Evolutionary conservation across 768 basidiomycete species (phyloP).

Genomic region (Zangia roseola): DNA sequence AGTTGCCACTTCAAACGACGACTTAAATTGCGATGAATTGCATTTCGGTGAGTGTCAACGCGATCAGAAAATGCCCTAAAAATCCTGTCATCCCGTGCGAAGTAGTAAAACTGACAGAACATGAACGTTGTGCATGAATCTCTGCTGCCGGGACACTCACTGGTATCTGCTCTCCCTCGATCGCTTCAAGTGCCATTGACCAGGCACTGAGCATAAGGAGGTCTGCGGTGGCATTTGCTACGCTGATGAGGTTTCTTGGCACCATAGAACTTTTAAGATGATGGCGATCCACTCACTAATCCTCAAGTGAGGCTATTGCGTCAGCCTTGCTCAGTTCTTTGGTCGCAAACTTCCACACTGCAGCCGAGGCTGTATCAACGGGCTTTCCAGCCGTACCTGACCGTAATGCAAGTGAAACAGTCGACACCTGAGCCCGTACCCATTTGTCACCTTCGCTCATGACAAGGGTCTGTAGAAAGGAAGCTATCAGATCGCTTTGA

Average conservation of each 20-base stretch:
- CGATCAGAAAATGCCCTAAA: constrained; percentile 64
- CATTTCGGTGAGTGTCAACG: constrained; percentile 36
- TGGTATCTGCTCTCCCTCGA: constrained; percentile 69
- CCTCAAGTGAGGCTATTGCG: constrained; percentile 79
- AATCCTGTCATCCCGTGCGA: constrained; percentile 89
- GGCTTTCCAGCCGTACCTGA: constrained; percentile 69
- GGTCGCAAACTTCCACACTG: constrained; percentile 86
- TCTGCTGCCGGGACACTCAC: constrained; percentile 41
- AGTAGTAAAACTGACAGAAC: constrained; percentile 67
- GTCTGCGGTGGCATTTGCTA: constrained; percentile 89
- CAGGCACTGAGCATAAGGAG: constrained; percentile 81
- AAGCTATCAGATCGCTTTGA: constrained; percentile 83
- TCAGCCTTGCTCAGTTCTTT: constrained; percentile 78
- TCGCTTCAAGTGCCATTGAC: constrained; percentile 57
- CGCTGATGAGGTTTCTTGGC: constrained; percentile 39
- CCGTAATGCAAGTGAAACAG: constrained; percentile 67
- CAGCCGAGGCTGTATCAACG: constrained; percentile 67
- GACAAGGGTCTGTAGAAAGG: constrained; percentile 90
- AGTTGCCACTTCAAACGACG: constrained; percentile 72
- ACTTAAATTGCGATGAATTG: constrained; percentile 48
- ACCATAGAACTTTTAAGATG: background rate
- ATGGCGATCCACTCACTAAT: constrained; percentile 66
- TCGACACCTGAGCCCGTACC: constrained; percentile 70
- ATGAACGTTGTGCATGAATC: background rate
- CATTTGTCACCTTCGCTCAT: constrained; percentile 96